A percentile compares a stretch with the other conserved stretches of the same genome.
phyloP scores from a whole-genome alignment of 2,329 filamentous ascomycete genomes.

The Talaromyces sp. region DNA sequence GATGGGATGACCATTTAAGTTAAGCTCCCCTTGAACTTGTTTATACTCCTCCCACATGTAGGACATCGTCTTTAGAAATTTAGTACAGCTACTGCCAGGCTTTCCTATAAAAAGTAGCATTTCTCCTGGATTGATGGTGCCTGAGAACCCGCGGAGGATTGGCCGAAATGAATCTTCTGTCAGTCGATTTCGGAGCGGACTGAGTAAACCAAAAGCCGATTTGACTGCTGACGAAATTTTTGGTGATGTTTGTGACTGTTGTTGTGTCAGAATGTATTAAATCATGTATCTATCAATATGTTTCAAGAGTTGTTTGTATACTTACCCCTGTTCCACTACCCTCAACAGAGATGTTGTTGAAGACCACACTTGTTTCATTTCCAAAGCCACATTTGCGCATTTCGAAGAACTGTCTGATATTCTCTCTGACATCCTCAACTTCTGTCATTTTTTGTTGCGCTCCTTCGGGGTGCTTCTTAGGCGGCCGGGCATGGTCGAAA shows the following conservation, averaged over 20 bases:
- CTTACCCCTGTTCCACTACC: slow-evolving; percentile 16
- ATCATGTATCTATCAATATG: too few relatives aligned
- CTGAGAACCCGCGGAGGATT: slow-evolving; percentile 69
- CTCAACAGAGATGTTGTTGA: slow-evolving; percentile 4
- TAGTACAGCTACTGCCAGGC: slow-evolving; percentile 69
- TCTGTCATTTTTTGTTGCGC: not conserved
- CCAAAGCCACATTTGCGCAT: not conserved
- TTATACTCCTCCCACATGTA: slow-evolving; percentile 63
- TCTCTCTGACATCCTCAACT: not conserved
- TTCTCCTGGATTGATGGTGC: slow-evolving; percentile 49
- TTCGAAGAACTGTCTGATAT: not conserved
- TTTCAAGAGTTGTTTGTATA: not conserved
- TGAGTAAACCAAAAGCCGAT: slow-evolving; percentile 15
- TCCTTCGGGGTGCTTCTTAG: not conserved
- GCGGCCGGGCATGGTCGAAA: not conserved
- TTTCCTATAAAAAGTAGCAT: slow-evolving; percentile 65
- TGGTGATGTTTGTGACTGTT: slow-evolving; percentile 15
- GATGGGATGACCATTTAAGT: not conserved
- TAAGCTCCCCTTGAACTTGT: slow-evolving; percentile 63
- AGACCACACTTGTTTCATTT: not conserved
- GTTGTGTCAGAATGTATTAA: not conserved
- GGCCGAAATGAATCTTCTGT: not conserved
- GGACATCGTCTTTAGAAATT: slow-evolving; percentile 64
- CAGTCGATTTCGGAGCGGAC: not conserved
- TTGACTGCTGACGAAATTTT: slow-evolving; percentile 15